Percentiles rank a stretch among this genome's conserved stretches.
These are phyloP conservation scores for Vachellia pachyceras DNA, from an alignment of 306 rosid genomes.

Conservation along the genomic window DNA sequence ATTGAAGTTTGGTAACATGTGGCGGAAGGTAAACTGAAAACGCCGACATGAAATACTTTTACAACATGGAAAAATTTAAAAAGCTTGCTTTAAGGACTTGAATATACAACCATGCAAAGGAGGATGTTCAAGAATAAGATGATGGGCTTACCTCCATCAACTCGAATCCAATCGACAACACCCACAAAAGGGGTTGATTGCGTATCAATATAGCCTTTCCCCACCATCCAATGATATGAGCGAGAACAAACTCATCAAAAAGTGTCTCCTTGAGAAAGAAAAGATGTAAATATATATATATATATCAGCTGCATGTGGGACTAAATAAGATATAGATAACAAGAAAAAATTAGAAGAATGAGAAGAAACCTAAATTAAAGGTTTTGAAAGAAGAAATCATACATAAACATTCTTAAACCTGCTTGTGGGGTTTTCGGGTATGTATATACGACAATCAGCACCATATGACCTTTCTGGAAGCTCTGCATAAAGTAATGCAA, in stretches of 20 bases:
- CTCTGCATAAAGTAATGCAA: slow-evolving; percentile 58
- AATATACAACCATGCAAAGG: slow-evolving; percentile 1
- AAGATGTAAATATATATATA: neutral
- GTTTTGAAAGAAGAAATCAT: slow-evolving; percentile 75
- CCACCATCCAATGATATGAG: slow-evolving; percentile 99
- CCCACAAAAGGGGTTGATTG: slow-evolving; percentile 98
- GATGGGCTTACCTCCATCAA: slow-evolving; percentile 78
- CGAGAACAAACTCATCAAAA: slow-evolving; percentile 95
- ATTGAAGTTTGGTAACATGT: slow-evolving; percentile 96
- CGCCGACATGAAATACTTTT: slow-evolving; percentile 30
- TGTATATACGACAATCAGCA: slow-evolving; percentile 91
- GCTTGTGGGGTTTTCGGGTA: slow-evolving; percentile 88
- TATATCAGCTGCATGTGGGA: slow-evolving; percentile 37
- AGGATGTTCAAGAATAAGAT: slow-evolving; percentile 16
- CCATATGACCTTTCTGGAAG: slow-evolving; percentile 99
- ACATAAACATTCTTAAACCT: slow-evolving; percentile 99
- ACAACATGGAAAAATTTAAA: slow-evolving; percentile 18
- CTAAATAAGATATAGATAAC: slow-evolving; percentile 4
- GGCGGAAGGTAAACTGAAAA: slow-evolving; percentile 92
- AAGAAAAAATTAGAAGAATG: slow-evolving; percentile 10
- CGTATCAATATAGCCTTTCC: slow-evolving; percentile 99
- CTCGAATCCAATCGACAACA: slow-evolving; percentile 91
- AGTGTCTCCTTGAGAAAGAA: slow-evolving; percentile 69
- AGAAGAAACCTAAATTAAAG: neutral
- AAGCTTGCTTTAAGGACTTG: slow-evolving; percentile 14